These are phyloP conservation scores for Eucalyptus pauciflora DNA, from an alignment of 345 rosid genomes.

Conservation along the genomic window DNA sequence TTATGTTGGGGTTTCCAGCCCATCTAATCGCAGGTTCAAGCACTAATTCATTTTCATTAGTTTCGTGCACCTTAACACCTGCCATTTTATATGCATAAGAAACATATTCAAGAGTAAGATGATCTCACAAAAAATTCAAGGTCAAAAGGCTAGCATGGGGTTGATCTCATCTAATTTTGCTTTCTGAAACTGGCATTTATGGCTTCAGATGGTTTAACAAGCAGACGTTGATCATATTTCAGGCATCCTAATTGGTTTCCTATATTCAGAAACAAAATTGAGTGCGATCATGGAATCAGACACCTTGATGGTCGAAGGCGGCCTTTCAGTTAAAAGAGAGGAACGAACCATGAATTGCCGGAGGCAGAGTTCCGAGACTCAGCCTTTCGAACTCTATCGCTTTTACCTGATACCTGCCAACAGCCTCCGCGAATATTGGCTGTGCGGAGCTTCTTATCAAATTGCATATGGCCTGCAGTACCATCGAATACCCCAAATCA, in stretches of 20 bases:
- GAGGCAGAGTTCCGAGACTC: conserved; percentile 28
- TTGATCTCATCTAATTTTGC: neutral
- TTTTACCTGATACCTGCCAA: conserved; percentile 3
- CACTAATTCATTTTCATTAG: conserved; percentile 29
- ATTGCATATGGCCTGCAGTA: conserved; percentile 17
- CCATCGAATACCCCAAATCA: neutral
- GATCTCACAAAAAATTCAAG: neutral
- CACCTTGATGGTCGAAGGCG: neutral
- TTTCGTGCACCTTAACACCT: conserved; percentile 32
- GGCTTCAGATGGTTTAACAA: neutral
- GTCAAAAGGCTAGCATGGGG: neutral
- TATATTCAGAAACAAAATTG: neutral
- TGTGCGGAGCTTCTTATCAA: conserved; percentile 5
- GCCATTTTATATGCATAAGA: neutral
- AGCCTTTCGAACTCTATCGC: conserved; percentile 13
- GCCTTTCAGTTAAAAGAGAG: neutral
- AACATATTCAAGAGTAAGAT: neutral
- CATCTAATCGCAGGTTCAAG: conserved; percentile 29
- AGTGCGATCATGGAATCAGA: neutral
- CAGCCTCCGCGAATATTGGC: conserved; percentile 11
- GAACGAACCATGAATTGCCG: conserved; percentile 10
- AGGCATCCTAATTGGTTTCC: neutral
- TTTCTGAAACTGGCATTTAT: neutral
- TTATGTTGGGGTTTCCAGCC: conserved; percentile 45
- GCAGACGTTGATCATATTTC: neutral